phyloP scores from a whole-genome alignment of 2,329 filamentous ascomycete species.

The Phaeosphaeria sp. region DNA sequence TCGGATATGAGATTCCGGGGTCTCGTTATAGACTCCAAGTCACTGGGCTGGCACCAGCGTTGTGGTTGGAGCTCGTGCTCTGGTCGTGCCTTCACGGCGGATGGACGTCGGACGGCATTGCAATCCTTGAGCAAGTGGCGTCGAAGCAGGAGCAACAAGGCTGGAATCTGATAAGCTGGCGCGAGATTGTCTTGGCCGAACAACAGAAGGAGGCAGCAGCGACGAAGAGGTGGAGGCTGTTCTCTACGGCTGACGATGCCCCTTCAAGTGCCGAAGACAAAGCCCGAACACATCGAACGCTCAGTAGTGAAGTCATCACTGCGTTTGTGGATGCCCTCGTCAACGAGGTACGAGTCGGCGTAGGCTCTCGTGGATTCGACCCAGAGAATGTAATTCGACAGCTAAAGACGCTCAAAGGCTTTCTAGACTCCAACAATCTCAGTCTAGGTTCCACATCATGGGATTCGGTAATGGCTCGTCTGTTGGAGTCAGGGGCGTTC shows the following conservation, averaged over 20 bases:
- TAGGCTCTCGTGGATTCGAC: constrained; percentile 48
- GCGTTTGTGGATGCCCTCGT: constrained; percentile 62
- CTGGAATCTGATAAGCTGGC: constrained; percentile 52
- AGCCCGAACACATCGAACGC: constrained; percentile 52
- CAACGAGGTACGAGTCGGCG: constrained; percentile 54
- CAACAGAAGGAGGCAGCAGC: constrained; percentile 24
- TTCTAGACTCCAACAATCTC: constrained; percentile 47
- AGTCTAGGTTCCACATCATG: constrained; percentile 52
- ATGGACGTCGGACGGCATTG: constrained; percentile 53
- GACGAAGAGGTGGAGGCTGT: constrained; percentile 31
- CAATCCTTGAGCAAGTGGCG: constrained; percentile 46
- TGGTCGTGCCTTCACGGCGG: constrained; percentile 60
- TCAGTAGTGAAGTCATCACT: constrained; percentile 65
- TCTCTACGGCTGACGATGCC: constrained; percentile 24
- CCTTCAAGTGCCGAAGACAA: constrained; percentile 31
- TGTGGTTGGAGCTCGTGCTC: constrained; percentile 61
- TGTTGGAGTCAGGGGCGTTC: constrained; percentile 58
- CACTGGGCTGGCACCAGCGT: constrained; percentile 52
- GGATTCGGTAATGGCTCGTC: constrained; percentile 57
- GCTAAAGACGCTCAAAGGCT: constrained; percentile 45
- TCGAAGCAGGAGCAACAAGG: constrained; percentile 22
- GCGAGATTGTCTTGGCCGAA: constrained; percentile 46
- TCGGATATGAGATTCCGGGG: constrained; percentile 53
- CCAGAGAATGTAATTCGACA: constrained; percentile 42
- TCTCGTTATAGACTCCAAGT: constrained; percentile 51